Evolutionary conservation across 495 filamentous ascomycete genomes (phyloP), one percentile per base, ranked within the genome.

Genomic region (Aspergillus taichungensis): DNA sequence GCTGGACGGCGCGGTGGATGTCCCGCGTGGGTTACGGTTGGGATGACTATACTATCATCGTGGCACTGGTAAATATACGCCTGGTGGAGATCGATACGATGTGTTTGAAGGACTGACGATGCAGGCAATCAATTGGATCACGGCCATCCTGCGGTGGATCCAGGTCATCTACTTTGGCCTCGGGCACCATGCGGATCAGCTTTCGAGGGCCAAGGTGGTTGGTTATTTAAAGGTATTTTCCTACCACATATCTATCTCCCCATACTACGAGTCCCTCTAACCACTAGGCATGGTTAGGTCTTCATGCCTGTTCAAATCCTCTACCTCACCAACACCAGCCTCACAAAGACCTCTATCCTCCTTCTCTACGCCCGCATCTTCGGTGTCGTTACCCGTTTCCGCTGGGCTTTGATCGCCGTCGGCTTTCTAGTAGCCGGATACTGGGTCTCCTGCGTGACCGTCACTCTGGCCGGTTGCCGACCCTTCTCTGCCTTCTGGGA

Each of bases 291-390:
- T 44, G 12, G 13, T 6, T 30, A 63, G 61, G 56, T 37, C 14
- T 62, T 62, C 42, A 8, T 62, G 6, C 59, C 50, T 11, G 32
- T 49, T 8, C 54, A 62, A 39, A 45, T 64, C 8, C 5, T 59
- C 8, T 64, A 62, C 42, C 56, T 58, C 37, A 40, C 41, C 12
- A 60, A 61, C 37, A 50, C 56, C 36, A 49, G 51, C 30, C 41
- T 58, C 28, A 62, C 56, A 10, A 66, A 64, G 30, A 28, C 50
- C n/a, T 62, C 63, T 18, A 63, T 69, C 38, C 58, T 69, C 12
- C 55, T 69, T 28, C 67, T 70, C 47, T 69, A 67, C 45, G 64
- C 60, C 48, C 60, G 64, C 6, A 66, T 69, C 42, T 68, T 71
- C 51, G 61, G 61, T 13, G 61, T 64, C 1, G 51, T 68, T 10